phyloP scores from a whole-genome alignment of 192 early-diverging fungal genomes.

The Gaertneriomyces semiglobifer region DNA sequence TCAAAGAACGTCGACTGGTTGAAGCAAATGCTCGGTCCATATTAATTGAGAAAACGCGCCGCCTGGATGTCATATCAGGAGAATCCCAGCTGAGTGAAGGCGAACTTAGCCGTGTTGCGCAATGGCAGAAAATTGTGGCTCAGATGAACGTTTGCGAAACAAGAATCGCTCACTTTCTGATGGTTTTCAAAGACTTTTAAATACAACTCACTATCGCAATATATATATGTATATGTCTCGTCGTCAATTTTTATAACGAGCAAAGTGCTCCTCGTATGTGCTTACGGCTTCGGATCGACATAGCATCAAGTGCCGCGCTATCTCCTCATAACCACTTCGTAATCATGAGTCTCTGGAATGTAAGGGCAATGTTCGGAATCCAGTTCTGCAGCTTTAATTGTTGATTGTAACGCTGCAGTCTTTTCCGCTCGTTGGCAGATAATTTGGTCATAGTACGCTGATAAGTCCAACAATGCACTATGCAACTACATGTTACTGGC shows the following conservation, averaged over 20 bases:
- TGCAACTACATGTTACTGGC: background rate
- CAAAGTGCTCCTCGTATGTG: background rate
- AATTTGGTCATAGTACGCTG: conserved; percentile 20
- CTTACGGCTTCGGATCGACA: background rate
- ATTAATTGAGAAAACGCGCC: conserved; percentile 44
- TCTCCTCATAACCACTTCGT: conserved; percentile 21
- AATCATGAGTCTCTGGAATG: conserved; percentile 29
- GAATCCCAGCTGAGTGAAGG: conserved; percentile 33
- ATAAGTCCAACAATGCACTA: conserved; percentile 25
- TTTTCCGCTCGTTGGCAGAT: conserved; percentile 18
- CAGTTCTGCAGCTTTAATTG: conserved; percentile 24
- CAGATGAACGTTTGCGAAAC: conserved; percentile 27
- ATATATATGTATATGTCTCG: background rate
- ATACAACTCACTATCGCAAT: background rate
- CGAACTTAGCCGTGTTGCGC: conserved; percentile 27
- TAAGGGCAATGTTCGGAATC: conserved; percentile 36
- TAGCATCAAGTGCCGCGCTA: background rate
- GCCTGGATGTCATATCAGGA: conserved; percentile 37
- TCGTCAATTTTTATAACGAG: background rate
- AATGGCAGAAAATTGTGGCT: conserved; percentile 24
- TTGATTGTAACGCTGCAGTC: conserved; percentile 20
- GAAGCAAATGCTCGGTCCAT: conserved; percentile 27
- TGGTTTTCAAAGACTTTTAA: conserved; percentile 39
- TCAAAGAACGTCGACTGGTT: conserved; percentile 36
- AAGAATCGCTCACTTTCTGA: conserved; percentile 33